phyloP scores from a whole-genome alignment of 2,329 filamentous ascomycete genomes.

The Claviceps pazoutovae region DNA sequence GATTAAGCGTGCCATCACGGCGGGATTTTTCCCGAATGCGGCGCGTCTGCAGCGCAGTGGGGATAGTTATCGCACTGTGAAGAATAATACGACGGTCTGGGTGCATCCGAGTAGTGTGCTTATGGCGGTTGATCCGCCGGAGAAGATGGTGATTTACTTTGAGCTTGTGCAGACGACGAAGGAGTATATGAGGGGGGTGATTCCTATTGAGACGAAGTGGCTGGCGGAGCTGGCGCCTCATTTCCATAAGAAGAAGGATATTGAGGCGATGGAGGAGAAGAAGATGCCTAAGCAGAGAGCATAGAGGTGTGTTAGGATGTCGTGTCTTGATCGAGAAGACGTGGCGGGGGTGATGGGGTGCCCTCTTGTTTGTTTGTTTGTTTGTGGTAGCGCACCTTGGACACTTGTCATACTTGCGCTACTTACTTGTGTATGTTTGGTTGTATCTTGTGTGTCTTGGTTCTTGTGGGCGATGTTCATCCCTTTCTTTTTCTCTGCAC shows the following conservation, averaged over 20 bases:
- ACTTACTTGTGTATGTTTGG: too few relatives aligned
- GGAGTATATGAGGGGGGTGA: slow-evolving; percentile 82
- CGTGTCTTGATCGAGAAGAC: background rate
- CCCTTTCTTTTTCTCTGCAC: too few relatives aligned
- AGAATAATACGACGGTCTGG: slow-evolving; percentile 77
- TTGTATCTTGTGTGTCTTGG: too few relatives aligned
- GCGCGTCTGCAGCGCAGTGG: slow-evolving; percentile 72
- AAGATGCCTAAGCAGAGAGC: slow-evolving; percentile 33
- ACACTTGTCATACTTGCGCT: too few relatives aligned
- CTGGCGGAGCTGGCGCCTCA: slow-evolving; percentile 82
- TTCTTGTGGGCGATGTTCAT: too few relatives aligned
- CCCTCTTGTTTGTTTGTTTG: too few relatives aligned
- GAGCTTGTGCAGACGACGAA: slow-evolving; percentile 72
- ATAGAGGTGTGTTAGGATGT: background rate
- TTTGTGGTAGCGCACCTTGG: too few relatives aligned
- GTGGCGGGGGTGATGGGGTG: too few relatives aligned
- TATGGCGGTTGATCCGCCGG: slow-evolving; percentile 60
- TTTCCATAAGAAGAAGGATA: slow-evolving; percentile 82
- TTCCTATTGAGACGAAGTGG: slow-evolving; percentile 78
- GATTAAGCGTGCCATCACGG: slow-evolving; percentile 76
- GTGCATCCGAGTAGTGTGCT: slow-evolving; percentile 82
- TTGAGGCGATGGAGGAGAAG: slow-evolving; percentile 69
- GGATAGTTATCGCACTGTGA: slow-evolving; percentile 80
- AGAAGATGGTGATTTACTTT: slow-evolving; percentile 77
- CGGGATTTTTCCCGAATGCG: slow-evolving; percentile 90